Evolutionary conservation across 805 yeast genomes (phyloP), one percentile per base, ranked within the genome.

Genomic region (Pichia membranifaciens): DNA sequence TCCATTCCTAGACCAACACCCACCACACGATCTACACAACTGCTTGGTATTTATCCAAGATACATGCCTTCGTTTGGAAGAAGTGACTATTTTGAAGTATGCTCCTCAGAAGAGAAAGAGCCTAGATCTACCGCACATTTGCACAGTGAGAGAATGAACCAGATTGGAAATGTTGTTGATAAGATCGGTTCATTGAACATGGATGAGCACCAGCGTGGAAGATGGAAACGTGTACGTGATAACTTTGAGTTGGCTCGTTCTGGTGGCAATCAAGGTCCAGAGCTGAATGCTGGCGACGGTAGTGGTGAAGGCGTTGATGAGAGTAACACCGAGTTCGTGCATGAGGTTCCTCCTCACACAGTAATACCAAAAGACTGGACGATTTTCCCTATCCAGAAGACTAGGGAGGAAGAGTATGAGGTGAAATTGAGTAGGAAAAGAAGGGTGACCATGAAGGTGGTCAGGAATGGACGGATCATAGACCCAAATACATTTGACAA

Each of bases 341-440:
- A 17, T 18, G 31, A 21, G 5, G 29, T 36, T 28, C 45, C 46
- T 8, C 20, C 34, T 20, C 32, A 12, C 7, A 23, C 61, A n/a
- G 18, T 54, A 13, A 51, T 61, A n/a, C 67, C 68, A 4, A 65
- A 62, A 15, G 68, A 59, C 22, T 64, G 68, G 67, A 52, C 57
- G 0, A 25, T 62, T 1, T 44, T 62, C 13, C 67, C 65, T 3
- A 20, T 29, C 21, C 38, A 34, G 36, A 41, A 28, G 10, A 12
- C n/a, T 3, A 34, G 38, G 6, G 37, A 36, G 5, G 32, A 22
- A n/a, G 37, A 41, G n/a, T 31, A 33, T n/a, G 31, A 17, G 31
- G 34, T 39, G 16, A 16, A 36, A 35, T 16, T 33, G n/a, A 36
- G 44, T 21, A 7, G 20, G 42, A 16, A n/a, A 21, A 25, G 28